A percentile compares a stretch with the other conserved stretches of the same genome.
Evolutionary conservation across 805 yeast genomes (phyloP).

Genomic region (Saturnispora kantuleensis): DNA sequence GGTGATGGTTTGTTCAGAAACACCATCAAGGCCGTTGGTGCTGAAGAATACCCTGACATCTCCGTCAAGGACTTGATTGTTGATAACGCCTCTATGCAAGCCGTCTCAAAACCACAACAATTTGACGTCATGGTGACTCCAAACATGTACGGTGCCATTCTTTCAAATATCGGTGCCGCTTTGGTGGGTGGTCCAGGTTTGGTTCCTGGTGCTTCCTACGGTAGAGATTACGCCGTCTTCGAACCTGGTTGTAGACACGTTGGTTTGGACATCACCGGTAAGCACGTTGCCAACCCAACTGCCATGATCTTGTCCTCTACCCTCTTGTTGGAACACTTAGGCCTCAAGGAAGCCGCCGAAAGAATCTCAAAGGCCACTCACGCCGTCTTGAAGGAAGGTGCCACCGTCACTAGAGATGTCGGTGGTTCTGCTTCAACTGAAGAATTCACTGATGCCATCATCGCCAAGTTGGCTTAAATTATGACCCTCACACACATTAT

Average conservation of each 20-base stretch:
- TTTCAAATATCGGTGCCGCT: conserved; percentile 97
- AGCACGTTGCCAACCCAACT: conserved; percentile 94
- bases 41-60: conserved; percentile 75
- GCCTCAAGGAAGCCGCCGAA: conserved; percentile 75
- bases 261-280: conserved; percentile 91
- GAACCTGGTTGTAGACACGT: conserved; percentile 99
- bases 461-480: conserved; percentile 46
- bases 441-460: conserved; percentile 88
- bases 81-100: conserved; percentile 99
- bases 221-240: conserved; percentile 94
- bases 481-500: neutral
- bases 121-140: conserved; percentile 97
- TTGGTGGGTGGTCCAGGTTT: conserved; percentile 96
- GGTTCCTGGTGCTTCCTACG: conserved; percentile 97
- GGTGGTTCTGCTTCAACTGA: conserved; percentile 87
- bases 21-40: conserved; percentile 81
- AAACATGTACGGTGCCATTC: conserved; percentile 93
- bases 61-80: conserved; percentile 88
- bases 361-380: conserved; percentile 83
- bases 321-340: conserved; percentile 91
- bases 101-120: conserved; percentile 96
- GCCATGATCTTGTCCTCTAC: conserved; percentile 90
- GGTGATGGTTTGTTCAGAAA: conserved; percentile 97
- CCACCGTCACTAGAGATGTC: conserved; percentile 75
- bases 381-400: conserved; percentile 83